Evolutionary conservation across 108 stramenopile genomes (phyloP), one percentile per base, ranked within the genome.

Genomic region (Fistulifera pelliculosa): DNA sequence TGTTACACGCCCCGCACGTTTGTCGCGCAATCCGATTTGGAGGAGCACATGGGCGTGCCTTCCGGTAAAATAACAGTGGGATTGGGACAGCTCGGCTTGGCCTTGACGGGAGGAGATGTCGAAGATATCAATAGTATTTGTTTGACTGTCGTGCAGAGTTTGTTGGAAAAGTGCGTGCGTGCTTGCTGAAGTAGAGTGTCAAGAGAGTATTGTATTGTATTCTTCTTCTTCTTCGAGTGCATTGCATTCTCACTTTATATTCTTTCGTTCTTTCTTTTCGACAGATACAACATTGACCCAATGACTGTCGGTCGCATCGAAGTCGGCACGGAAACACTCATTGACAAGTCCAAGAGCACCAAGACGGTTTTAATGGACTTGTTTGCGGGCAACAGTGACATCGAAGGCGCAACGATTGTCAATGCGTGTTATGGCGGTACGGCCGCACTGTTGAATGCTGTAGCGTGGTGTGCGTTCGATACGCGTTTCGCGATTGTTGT

Each of bases 341-440:
- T 96, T 12, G 98, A 99, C 76, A 97, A 97, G 72, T 87, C 86
- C 73, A 99, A 99, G 63, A 80, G 77, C 27, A 93, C 92, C 54
- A 97, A 97, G 67, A 99, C 98, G 5, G 68, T 95, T 18, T 69
- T 99, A 19, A 95, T 99, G 95, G 69, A 80, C 47, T 62, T 97
- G 24, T 96, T 99, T 61, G 81, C 66, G 7, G 71, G 55, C 18
- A 95, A 96, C 69, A 71, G 82, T 23, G 90, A 99, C 69, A 77
- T 98, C 31, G 96, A 97, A 60, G 98, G 98, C 2, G 93, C 90
- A 38, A 97, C 98, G 14, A 70, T 90, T 47, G 61, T 96, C 56
- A 99, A 99, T 66, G 98, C 98, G 4, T 99, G 98, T 76, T 99
- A 99, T 66, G 98, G 98, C 8, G 98, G 98, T 22, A 97, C 98